phyloP scores from a whole-genome alignment of 1,284 basidiomycete species.

The Cutaneotrichosporon sp. region DNA sequence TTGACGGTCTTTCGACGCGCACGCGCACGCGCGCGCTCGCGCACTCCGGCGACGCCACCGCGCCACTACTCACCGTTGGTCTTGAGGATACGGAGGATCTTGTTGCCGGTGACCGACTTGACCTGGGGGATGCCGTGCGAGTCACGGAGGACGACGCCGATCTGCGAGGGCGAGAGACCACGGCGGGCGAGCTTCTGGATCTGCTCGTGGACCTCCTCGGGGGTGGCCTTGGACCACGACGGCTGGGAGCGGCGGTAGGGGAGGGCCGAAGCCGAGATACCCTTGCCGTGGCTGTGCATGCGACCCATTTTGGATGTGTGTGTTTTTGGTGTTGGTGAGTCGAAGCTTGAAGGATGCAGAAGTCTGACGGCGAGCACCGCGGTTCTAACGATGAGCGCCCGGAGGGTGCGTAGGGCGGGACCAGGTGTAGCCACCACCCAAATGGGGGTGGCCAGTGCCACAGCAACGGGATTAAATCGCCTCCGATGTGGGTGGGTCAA shows the following conservation, averaged over 20 bases:
- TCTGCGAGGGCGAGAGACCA: slow-evolving; percentile 96
- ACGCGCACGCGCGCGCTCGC: not conserved
- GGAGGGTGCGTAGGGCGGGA: too few relatives aligned
- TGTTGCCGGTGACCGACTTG: slow-evolving; percentile 97
- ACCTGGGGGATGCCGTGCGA: slow-evolving; percentile 94
- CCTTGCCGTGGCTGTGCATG: slow-evolving; percentile 71
- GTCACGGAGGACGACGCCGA: slow-evolving; percentile 96
- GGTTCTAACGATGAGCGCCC: not conserved
- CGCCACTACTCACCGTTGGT: slow-evolving; percentile 64
- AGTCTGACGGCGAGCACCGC: not conserved
- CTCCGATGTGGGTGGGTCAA: too few relatives aligned
- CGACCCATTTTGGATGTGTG: slow-evolving; percentile 13
- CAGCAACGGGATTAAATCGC: not conserved
- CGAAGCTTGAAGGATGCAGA: slow-evolving; percentile 10
- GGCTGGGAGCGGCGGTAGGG: slow-evolving; percentile 94
- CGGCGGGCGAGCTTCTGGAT: slow-evolving; percentile 97
- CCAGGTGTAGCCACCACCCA: too few relatives aligned
- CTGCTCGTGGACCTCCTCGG: slow-evolving; percentile 92
- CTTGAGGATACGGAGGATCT: slow-evolving; percentile 98
- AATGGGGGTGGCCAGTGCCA: not conserved
- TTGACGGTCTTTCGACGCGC: not conserved
- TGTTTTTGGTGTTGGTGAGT: slow-evolving; percentile 3
- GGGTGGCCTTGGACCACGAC: slow-evolving; percentile 92
- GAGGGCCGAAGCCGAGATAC: slow-evolving; percentile 96
- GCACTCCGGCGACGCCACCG: not conserved